phyloP scores from a whole-genome alignment of 352 stramenopile genomes.

The Aphanomyces euteiches region DNA sequence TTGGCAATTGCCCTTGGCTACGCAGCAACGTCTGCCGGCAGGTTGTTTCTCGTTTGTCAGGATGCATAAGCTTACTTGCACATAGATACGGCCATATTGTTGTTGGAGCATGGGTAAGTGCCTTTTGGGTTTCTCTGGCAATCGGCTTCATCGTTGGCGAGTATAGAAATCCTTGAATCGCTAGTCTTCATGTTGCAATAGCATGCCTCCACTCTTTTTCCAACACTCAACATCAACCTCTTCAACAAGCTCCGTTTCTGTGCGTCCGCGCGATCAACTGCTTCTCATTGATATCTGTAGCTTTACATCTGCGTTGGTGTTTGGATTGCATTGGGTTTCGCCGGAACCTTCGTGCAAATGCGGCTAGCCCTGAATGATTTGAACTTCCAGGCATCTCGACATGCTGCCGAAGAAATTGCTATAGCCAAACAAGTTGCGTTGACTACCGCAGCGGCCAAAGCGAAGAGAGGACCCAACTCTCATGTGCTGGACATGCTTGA shows the following conservation, averaged over 20 bases:
- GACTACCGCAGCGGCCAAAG: background rate
- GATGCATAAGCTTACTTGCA: background rate
- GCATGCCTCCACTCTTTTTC: background rate
- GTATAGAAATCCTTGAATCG: background rate
- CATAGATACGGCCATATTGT: background rate
- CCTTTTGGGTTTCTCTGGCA: background rate
- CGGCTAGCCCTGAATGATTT: background rate
- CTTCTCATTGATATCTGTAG: background rate
- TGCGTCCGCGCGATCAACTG: background rate
- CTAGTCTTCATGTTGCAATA: background rate
- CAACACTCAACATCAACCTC: background rate
- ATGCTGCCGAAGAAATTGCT: background rate
- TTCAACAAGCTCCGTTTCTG: background rate
- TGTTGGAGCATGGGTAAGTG: background rate
- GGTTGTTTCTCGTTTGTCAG: background rate
- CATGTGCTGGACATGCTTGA: background rate
- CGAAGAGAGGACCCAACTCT: no score
- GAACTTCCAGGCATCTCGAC: background rate
- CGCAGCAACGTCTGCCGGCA: background rate
- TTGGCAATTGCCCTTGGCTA: background rate
- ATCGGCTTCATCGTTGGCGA: background rate
- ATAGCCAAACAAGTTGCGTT: background rate
- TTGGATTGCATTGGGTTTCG: slow-evolving; percentile 5
- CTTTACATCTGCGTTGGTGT: background rate
- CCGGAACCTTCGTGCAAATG: background rate